Conservation (phyloP, 2,329 filamentous ascomycete species). For the Epichloe festucae region DNA sequence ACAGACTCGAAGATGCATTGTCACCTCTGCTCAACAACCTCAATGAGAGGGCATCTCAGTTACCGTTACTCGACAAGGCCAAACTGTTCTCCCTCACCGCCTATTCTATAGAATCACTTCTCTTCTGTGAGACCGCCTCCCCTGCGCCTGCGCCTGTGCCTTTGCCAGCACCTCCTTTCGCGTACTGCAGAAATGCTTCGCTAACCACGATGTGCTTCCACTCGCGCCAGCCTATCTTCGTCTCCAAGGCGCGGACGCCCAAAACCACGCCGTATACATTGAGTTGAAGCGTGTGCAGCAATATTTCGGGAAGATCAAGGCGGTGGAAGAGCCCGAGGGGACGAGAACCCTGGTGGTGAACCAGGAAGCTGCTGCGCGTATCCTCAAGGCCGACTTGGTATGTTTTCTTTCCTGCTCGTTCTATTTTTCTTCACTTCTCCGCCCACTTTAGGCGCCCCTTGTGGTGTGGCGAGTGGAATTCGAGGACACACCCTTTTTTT, state of each 20-base stretch:
- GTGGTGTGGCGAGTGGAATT: no score
- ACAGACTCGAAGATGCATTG: constrained; percentile 62
- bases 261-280: constrained; percentile 69
- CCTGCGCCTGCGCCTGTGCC: not conserved
- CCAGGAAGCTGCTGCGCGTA: constrained; percentile 64
- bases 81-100: constrained; percentile 83
- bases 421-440: not conserved
- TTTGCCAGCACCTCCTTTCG: not conserved
- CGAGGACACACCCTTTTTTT: no score
- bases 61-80: constrained; percentile 87
- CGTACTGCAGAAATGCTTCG: no score
- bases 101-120: constrained; percentile 79
- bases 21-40: constrained; percentile 60
- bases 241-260: constrained; percentile 68
- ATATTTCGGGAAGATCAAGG: constrained; percentile 87
- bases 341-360: constrained; percentile 46
- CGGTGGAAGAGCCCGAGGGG: constrained; percentile 49
- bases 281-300: constrained; percentile 80
- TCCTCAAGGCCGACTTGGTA: constrained; percentile 73
- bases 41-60: constrained; percentile 55
- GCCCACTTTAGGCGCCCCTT: no score
- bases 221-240: constrained; percentile 51
- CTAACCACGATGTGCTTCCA: not conserved
- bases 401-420: constrained; percentile 13
- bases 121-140: constrained; percentile 54